phyloP scores from a whole-genome alignment of 148 eudicot genomes.

The Camellia sinensis region DNA sequence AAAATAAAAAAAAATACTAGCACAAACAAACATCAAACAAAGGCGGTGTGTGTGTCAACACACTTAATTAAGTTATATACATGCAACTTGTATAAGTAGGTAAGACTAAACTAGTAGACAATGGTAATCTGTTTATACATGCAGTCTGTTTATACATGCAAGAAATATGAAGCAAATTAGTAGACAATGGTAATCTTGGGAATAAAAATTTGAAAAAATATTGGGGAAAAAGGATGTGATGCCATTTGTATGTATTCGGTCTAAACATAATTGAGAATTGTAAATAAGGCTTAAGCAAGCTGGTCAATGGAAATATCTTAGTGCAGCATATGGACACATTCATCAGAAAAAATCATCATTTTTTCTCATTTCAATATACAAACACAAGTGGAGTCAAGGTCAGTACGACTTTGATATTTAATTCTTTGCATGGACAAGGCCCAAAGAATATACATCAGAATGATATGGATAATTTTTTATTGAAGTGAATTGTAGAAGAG shows the following conservation, averaged over 20 bases:
- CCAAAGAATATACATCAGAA: slow-evolving; percentile 14
- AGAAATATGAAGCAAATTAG: background rate
- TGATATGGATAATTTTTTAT: slow-evolving; percentile 11
- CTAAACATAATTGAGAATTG: background rate
- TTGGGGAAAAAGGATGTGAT: background rate
- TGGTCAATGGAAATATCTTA: background rate
- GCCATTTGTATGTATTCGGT: background rate
- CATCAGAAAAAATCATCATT: background rate
- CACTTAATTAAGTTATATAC: too few species aligned
- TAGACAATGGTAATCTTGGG: background rate
- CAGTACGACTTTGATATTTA: background rate
- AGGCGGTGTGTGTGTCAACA: too few species aligned
- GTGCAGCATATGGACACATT: background rate
- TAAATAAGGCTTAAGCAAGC: background rate
- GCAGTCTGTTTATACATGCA: background rate
- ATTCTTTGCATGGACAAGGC: slow-evolving; percentile 2
- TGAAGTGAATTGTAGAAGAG: slow-evolving; percentile 85
- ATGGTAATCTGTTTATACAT: background rate
- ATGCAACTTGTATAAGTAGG: background rate
- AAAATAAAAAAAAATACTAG: too few species aligned
- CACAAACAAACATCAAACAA: too few species aligned
- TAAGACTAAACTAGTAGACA: background rate
- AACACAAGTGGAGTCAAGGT: background rate
- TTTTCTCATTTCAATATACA: background rate
- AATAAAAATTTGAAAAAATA: background rate